phyloP scores from a whole-genome alignment of 1,284 basidiomycete species.

The Apiotrichum sp. region DNA sequence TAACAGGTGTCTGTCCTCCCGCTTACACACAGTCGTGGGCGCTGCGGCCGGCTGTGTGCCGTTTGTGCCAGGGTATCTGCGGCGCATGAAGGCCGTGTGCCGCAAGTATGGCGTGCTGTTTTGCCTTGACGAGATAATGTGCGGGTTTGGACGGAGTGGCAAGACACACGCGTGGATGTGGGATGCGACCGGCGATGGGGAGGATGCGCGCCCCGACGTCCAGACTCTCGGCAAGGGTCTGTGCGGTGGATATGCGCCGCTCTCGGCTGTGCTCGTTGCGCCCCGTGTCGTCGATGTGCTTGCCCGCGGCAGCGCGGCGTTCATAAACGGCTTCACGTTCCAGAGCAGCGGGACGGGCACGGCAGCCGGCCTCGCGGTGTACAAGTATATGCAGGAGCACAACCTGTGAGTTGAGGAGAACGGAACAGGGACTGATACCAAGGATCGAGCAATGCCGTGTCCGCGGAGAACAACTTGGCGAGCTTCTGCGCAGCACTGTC shows the following conservation, averaged over 20 bases:
- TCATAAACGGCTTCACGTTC: conserved; percentile 75
- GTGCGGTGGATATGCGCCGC: conserved; percentile 77
- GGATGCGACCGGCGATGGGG: conserved; percentile 44
- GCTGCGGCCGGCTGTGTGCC: conserved; percentile 61
- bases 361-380: conserved; percentile 68
- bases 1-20: neutral
- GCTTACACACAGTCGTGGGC: conserved; percentile 52
- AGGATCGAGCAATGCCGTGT: conserved; percentile 57
- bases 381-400: conserved; percentile 19
- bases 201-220: conserved; percentile 57
- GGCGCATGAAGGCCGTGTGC: conserved; percentile 76
- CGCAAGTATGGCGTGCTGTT: conserved; percentile 78
- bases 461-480: conserved; percentile 60
- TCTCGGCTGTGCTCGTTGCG: conserved; percentile 71
- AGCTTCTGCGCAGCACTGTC: conserved; percentile 59
- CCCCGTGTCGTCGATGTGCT: conserved; percentile 64
- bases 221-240: conserved; percentile 80
- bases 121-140: conserved; percentile 80
- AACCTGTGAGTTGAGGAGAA: conserved; percentile 12
- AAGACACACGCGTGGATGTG: conserved; percentile 75
- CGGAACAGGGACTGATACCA: too few relatives aligned
- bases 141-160: conserved; percentile 77
- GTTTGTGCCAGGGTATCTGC: conserved; percentile 37
- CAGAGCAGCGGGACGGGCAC: conserved; percentile 71
- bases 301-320: conserved; percentile 55